A percentile compares a stretch with the other conserved stretches of the same genome.
Evolutionary conservation across 768 basidiomycete genomes (phyloP).

Genomic region (Suillus cothurnatus): DNA sequence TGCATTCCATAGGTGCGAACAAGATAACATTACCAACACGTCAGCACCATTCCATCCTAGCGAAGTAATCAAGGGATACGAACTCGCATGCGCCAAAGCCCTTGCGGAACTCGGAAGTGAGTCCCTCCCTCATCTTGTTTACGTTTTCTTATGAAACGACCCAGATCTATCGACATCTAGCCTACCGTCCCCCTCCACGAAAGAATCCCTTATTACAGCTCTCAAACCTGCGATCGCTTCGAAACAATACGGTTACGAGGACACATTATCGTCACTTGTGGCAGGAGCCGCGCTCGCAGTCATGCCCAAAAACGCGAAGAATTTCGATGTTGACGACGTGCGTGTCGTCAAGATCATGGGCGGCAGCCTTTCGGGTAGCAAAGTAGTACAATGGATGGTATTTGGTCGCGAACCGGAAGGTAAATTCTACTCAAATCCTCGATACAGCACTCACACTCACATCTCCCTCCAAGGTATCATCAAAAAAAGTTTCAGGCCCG

Average conservation of each 20-base stretch:
- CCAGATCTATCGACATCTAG: too few relatives aligned
- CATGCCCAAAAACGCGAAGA: slow-evolving; percentile 85
- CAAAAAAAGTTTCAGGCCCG: slow-evolving; percentile 80
- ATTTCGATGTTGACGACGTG: slow-evolving; percentile 98
- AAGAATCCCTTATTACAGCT: too few relatives aligned
- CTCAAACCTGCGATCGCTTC: slow-evolving; percentile 27
- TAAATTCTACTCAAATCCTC: slow-evolving; percentile 29
- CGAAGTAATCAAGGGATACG: too few relatives aligned
- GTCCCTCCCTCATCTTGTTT: too few relatives aligned
- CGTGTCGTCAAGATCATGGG: slow-evolving; percentile 99
- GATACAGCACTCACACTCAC: neutral
- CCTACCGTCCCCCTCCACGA: too few relatives aligned
- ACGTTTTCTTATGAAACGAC: too few relatives aligned
- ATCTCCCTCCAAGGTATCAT: slow-evolving; percentile 55
- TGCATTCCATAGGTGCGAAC: neutral
- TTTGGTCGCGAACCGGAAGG: slow-evolving; percentile 96
- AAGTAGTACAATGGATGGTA: slow-evolving; percentile 96
- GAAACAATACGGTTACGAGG: slow-evolving; percentile 92
- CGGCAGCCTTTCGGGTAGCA: slow-evolving; percentile 80
- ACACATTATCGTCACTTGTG: slow-evolving; percentile 76
- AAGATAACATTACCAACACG: slow-evolving; percentile 2
- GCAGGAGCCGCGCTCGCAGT: slow-evolving; percentile 91
- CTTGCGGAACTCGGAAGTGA: too few relatives aligned
- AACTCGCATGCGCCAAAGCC: too few relatives aligned
- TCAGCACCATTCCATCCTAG: neutral